Evolutionary conservation across 1,139 yeast genomes (phyloP).

Genomic region (Geotrichum siamense): DNA sequence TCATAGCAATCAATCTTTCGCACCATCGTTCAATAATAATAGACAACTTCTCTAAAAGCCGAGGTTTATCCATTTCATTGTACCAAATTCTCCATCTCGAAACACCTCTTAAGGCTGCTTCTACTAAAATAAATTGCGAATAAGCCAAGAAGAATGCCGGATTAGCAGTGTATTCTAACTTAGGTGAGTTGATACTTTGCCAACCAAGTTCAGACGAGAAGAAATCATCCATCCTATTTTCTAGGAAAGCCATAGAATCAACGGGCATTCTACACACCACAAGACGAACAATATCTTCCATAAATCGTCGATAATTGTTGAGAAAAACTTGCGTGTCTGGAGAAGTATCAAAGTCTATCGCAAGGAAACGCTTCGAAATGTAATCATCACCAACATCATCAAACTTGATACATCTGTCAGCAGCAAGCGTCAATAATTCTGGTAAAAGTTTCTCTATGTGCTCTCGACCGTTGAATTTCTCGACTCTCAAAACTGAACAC

Average conservation of each 20-base stretch:
- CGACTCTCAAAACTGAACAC: slow-evolving; percentile 83
- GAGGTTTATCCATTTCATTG: slow-evolving; percentile 53
- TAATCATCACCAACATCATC: slow-evolving; percentile 60
- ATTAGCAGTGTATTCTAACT: slow-evolving; percentile 51
- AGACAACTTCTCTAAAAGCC: slow-evolving; percentile 49
- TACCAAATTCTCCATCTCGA: slow-evolving; percentile 98
- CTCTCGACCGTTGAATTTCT: slow-evolving; percentile 49
- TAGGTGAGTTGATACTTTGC: slow-evolving; percentile 50
- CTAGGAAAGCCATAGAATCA: slow-evolving; percentile 77
- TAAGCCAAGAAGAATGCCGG: slow-evolving; percentile 70
- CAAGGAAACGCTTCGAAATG: slow-evolving; percentile 57
- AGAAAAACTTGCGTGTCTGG: slow-evolving; percentile 76
- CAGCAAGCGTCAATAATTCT: slow-evolving; percentile 64
- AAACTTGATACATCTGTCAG: slow-evolving; percentile 72
- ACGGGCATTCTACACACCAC: slow-evolving; percentile 81
- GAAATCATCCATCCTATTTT: slow-evolving; percentile 60
- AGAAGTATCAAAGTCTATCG: slow-evolving; percentile 78
- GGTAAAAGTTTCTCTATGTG: slow-evolving; percentile 49
- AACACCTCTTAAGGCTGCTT: slow-evolving; percentile 84
- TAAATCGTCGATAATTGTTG: slow-evolving; percentile 70
- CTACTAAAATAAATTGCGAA: slow-evolving; percentile 79
- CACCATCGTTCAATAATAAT: slow-evolving; percentile 69
- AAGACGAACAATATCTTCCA: slow-evolving; percentile 85
- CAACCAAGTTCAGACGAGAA: slow-evolving; percentile 70
- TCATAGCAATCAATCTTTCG: slow-evolving; percentile 65